Evolutionary conservation across 352 stramenopile species (phyloP).

Genomic region (Aphanomyces euteiches): DNA sequence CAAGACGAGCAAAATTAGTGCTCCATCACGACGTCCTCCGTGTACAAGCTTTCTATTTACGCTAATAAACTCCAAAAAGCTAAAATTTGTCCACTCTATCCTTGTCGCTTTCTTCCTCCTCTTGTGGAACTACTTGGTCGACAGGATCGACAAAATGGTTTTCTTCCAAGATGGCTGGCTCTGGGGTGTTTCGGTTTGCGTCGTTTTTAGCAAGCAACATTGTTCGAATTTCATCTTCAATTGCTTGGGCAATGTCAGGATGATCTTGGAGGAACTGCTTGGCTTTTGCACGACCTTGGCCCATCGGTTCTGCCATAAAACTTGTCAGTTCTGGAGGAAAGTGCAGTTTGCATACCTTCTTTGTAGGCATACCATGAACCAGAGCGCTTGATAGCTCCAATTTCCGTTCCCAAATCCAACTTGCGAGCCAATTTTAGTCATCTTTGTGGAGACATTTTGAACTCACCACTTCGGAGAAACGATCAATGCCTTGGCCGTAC

Average conservation of each 20-base stretch:
- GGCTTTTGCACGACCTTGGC: constrained; percentile 75
- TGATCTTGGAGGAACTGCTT: constrained; percentile 79
- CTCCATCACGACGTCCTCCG: no score
- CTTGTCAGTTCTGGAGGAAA: no score
- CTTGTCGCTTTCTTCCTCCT: no score
- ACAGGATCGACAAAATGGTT: neutral
- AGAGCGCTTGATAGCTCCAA: constrained; percentile 71
- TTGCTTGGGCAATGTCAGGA: constrained; percentile 57
- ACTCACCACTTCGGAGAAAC: constrained; percentile 69
- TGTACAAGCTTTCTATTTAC: no score
- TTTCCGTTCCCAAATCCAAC: constrained; percentile 69
- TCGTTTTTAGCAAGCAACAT: constrained; percentile 45
- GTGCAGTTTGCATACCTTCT: neutral
- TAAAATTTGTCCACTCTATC: no score
- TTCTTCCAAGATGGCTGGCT: neutral
- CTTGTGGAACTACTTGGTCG: no score
- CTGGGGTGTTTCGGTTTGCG: no score
- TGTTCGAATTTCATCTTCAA: constrained; percentile 65
- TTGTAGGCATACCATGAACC: constrained; percentile 61
- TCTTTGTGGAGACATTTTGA: neutral
- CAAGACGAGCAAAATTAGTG: constrained; percentile 85
- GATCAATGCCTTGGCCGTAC: constrained; percentile 95
- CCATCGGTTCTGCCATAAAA: constrained; percentile 60
- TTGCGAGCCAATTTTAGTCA: constrained; percentile 30
- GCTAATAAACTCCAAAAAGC: no score